These are phyloP conservation scores for Cercospora sp. DNA, from an alignment of 2,329 filamentous ascomycete species.

Conservation along the genomic window DNA sequence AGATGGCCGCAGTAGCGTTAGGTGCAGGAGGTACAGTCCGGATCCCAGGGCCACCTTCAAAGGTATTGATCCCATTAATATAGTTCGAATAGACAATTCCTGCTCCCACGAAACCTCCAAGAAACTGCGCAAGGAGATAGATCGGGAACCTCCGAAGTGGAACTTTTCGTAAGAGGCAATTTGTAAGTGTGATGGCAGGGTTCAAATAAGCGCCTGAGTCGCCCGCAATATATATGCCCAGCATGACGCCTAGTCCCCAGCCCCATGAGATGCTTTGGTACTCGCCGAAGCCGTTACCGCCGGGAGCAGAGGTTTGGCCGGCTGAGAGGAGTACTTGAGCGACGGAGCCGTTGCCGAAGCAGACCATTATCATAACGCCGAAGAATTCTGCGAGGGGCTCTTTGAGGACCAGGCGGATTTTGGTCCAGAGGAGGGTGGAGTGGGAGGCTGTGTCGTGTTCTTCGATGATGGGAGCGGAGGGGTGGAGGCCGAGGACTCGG, in stretches of 20 bases:
- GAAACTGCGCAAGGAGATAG: conserved; percentile 65
- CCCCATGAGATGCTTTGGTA: conserved; percentile 49
- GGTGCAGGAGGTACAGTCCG: conserved; percentile 61
- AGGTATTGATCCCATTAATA: conserved; percentile 59
- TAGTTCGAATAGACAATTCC: conserved; percentile 49
- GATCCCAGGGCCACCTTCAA: conserved; percentile 60
- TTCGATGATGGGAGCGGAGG: conserved; percentile 44
- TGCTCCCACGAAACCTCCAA: conserved; percentile 64
- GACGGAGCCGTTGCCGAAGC: conserved; percentile 48
- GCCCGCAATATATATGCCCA: conserved; percentile 52
- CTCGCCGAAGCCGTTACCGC: conserved; percentile 44
- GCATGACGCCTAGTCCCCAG: conserved; percentile 63
- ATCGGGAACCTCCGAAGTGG: conserved; percentile 69
- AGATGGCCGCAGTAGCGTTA: conserved; percentile 64
- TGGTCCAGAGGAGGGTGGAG: conserved; percentile 42
- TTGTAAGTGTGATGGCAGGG: conserved; percentile 69
- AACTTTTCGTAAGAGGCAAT: conserved; percentile 66
- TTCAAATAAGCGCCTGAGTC: conserved; percentile 46
- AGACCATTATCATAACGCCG: conserved; percentile 44
- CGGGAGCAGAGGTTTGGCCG: conserved; percentile 42
- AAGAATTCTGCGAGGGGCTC: conserved; percentile 50
- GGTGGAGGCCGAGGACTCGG: conserved; percentile 40
- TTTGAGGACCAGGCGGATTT: conserved; percentile 38
- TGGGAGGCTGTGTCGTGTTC: conserved; percentile 43
- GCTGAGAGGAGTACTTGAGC: conserved; percentile 46